phyloP scores from a whole-genome alignment of 2,329 filamentous ascomycete genomes.

The Trichoderma lentiforme region DNA sequence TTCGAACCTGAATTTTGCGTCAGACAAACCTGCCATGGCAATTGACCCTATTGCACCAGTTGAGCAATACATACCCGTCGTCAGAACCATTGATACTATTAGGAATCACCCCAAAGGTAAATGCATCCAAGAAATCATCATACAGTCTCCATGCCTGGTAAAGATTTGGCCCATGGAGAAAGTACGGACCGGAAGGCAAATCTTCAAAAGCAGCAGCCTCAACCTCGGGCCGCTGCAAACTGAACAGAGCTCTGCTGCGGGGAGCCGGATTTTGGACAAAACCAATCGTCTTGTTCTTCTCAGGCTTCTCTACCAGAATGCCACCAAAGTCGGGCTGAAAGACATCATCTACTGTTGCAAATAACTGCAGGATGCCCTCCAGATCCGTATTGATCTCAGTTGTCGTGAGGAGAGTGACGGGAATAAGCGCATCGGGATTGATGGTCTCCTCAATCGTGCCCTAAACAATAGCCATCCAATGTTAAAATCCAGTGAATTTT shows the following conservation, averaged over 20 bases:
- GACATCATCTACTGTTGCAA: conserved; percentile 38
- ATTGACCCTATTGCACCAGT: no score
- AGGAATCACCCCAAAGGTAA: conserved; percentile 37
- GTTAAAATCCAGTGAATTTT: not conserved
- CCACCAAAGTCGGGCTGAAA: conserved; percentile 38
- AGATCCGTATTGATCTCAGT: conserved; percentile 38
- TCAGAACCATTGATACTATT: conserved; percentile 27
- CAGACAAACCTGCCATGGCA: not conserved
- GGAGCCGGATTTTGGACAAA: not conserved
- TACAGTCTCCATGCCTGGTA: conserved; percentile 43
- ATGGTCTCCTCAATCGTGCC: conserved; percentile 42
- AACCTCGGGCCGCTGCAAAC: conserved; percentile 21
- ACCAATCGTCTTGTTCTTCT: conserved; percentile 19
- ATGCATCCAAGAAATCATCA: conserved; percentile 36
- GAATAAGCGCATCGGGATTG: conserved; percentile 39
- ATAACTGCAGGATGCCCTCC: conserved; percentile 32
- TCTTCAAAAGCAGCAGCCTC: conserved; percentile 23
- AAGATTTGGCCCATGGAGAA: conserved; percentile 39
- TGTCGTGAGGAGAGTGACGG: conserved; percentile 39
- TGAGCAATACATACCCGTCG: conserved; percentile 25
- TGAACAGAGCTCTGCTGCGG: conserved; percentile 22
- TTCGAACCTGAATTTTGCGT: conserved; percentile 28
- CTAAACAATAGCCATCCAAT: conserved; percentile 22
- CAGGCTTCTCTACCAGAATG: conserved; percentile 39
- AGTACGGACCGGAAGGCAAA: conserved; percentile 41